Evolutionary conservation across 192 early-diverging fungal species (phyloP), one percentile per base, ranked within the genome.

Genomic region (Coemansia guatemalensis): DNA sequence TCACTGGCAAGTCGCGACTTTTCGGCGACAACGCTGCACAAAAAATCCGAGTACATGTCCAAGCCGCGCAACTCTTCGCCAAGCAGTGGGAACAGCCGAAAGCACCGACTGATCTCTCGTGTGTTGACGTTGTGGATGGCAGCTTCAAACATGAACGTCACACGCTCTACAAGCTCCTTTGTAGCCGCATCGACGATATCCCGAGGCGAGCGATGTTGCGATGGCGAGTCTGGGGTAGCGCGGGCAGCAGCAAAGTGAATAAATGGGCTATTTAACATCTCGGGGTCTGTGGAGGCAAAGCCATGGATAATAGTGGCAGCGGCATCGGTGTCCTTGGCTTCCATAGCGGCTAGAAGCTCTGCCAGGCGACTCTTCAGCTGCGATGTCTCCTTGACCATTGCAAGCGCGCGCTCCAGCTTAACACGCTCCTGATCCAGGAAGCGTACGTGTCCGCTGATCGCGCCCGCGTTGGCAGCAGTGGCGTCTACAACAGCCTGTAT

Each of bases 51-150:
- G 66, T 94, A 95, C 73, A 86, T 87, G 75, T 96, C 94, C 53
- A 99, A 73, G 17, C 96, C 96, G 25, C 91, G 83, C n/a, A 84
- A 81, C 59, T 89, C 85, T 48, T 91, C 87, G n/a, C 91, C 88
- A 8, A 97, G 82, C 32, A 91, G 64, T 8, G 96, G 94, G 68
- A 97, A 99, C 22, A 97, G 73, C 51, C 92, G 89, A 73, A 99
- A 94, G 60, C 90, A 95, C 30, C 91, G 84, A 24, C 90, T 85
- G 53, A 99, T 93, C 47, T 85, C 85, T 6, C 87, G 81, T 58
- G 93, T 89, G 44, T 92, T 85, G 54, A 80, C 74, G 21, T 62
- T 78, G 39, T 83, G 72, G 0, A 90, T 89, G 0, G 96, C 94
- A 4, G 78, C 65, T 33, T 95, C 93, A 75, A 99, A 99, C 69